Percentiles rank a stretch among this genome's conserved stretches.
Conservation (phyloP, 352 stramenopile genomes). For the Pythium monospermum region DNA sequence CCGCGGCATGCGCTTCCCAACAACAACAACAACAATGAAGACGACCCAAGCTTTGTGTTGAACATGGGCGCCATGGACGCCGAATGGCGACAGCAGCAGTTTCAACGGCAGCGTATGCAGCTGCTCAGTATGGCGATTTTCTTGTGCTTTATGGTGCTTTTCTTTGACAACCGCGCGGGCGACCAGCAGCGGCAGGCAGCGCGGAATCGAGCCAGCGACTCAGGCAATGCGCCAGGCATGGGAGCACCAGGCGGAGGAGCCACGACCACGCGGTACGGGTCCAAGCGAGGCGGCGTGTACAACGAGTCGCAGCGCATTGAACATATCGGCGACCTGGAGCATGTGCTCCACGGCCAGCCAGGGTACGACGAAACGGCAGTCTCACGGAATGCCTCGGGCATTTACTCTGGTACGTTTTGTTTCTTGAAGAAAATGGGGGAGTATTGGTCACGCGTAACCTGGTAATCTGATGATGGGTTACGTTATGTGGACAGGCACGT, state of each 20-base stretch:
- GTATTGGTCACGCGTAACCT: neutral
- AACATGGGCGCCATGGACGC: constrained; percentile 68
- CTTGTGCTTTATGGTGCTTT: constrained; percentile 83
- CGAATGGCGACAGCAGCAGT: constrained; percentile 80
- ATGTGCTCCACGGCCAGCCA: constrained; percentile 36
- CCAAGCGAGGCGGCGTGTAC: constrained; percentile 35
- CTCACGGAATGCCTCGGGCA: constrained; percentile 68
- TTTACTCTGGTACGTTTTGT: constrained; percentile 51
- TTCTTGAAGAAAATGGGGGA: neutral
- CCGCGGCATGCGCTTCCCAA: constrained; percentile 33
- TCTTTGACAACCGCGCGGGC: constrained; percentile 74
- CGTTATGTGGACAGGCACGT: constrained; percentile 29
- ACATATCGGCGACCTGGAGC: constrained; percentile 46
- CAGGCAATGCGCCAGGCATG: constrained; percentile 28
- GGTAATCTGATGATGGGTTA: neutral
- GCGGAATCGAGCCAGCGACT: constrained; percentile 20
- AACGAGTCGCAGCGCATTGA: constrained; percentile 60
- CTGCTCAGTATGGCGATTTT: constrained; percentile 86
- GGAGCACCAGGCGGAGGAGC: neutral
- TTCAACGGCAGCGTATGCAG: constrained; percentile 86
- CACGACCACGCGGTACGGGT: constrained; percentile 5
- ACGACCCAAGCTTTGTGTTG: constrained; percentile 24
- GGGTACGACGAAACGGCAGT: constrained; percentile 36
- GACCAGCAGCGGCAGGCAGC: constrained; percentile 24
- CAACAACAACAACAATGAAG: constrained; percentile 17